phyloP scores from a whole-genome alignment of 345 rosid species.

The Carallia brachiata region DNA sequence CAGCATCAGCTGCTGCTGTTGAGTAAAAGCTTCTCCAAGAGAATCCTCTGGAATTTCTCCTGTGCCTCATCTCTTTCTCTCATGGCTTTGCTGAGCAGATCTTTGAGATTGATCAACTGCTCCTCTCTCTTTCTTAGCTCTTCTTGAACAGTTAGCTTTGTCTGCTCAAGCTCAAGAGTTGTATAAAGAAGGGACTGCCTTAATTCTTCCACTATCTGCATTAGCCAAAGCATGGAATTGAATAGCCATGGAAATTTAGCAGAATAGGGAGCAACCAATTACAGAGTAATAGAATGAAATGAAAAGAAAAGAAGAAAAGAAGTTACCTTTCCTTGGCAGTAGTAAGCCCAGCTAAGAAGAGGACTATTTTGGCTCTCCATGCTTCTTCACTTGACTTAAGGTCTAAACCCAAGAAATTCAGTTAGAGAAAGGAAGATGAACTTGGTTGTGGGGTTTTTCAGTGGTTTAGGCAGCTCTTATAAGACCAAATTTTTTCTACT shows the following conservation, averaged over 20 bases:
- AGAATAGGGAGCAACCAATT: not conserved
- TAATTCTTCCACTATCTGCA: slow-evolving; percentile 71
- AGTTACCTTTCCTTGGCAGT: slow-evolving; percentile 60
- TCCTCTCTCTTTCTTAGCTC: slow-evolving; percentile 75
- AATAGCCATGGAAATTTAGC: slow-evolving; percentile 19
- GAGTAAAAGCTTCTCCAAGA: slow-evolving; percentile 50
- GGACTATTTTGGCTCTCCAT: slow-evolving; percentile 68
- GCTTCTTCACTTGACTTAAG: not conserved
- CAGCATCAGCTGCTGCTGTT: slow-evolving; percentile 39
- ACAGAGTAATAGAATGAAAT: not conserved
- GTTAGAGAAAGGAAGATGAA: not conserved
- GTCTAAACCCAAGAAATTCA: not conserved
- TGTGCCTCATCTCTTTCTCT: slow-evolving; percentile 74
- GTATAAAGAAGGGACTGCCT: slow-evolving; percentile 60
- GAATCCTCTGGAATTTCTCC: slow-evolving; percentile 57
- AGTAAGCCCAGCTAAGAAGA: slow-evolving; percentile 53
- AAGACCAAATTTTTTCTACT: slow-evolving; percentile 21
- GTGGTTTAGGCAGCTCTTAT: slow-evolving; percentile 32
- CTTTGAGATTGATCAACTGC: slow-evolving; percentile 53
- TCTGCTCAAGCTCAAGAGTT: slow-evolving; percentile 78
- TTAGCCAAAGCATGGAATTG: slow-evolving; percentile 6
- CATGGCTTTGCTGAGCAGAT: slow-evolving; percentile 45
- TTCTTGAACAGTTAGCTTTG: slow-evolving; percentile 59
- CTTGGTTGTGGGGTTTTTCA: slow-evolving; percentile 25
- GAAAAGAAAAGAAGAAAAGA: not conserved